These are phyloP conservation scores for Stephanocyclus meneghinianus DNA, from an alignment of 352 stramenopile genomes.

Conservation along the genomic window DNA sequence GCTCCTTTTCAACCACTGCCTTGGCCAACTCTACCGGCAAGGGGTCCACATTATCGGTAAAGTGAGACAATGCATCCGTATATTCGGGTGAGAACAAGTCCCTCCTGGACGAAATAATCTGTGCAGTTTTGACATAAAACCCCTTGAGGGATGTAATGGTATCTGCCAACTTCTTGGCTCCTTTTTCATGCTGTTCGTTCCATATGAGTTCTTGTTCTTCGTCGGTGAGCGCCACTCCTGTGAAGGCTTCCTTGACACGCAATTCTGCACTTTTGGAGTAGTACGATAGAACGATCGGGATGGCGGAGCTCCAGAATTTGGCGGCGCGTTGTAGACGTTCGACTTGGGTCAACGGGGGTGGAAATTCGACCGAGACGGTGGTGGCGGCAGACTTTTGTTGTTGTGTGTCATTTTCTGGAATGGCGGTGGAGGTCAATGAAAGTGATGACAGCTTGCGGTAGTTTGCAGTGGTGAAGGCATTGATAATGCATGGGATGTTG, in stretches of 20 bases:
- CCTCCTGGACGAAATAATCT: conserved; percentile 84
- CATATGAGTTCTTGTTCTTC: conserved; percentile 70
- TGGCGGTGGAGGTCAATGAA: background rate
- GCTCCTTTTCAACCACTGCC: conserved; percentile 80
- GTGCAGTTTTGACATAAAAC: conserved; percentile 88
- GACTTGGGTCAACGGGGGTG: conserved; percentile 58
- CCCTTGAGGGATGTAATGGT: conserved; percentile 84
- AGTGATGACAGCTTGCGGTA: background rate
- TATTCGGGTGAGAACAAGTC: conserved; percentile 86
- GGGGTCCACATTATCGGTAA: conserved; percentile 84
- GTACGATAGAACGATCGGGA: conserved; percentile 80
- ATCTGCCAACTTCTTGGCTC: conserved; percentile 71
- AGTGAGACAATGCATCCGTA: conserved; percentile 73
- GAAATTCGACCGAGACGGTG: conserved; percentile 60
- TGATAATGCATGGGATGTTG: background rate
- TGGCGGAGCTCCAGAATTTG: conserved; percentile 73
- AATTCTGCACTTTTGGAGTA: conserved; percentile 69
- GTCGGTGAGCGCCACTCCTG: conserved; percentile 52
- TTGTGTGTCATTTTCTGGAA: background rate
- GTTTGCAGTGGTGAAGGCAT: background rate
- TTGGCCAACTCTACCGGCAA: conserved; percentile 76
- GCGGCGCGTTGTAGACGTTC: conserved; percentile 66
- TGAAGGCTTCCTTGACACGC: conserved; percentile 63
- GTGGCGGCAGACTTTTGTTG: background rate
- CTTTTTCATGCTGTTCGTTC: conserved; percentile 72